phyloP scores from a whole-genome alignment of 1,284 basidiomycete species.

The Stereum hirsutum region DNA sequence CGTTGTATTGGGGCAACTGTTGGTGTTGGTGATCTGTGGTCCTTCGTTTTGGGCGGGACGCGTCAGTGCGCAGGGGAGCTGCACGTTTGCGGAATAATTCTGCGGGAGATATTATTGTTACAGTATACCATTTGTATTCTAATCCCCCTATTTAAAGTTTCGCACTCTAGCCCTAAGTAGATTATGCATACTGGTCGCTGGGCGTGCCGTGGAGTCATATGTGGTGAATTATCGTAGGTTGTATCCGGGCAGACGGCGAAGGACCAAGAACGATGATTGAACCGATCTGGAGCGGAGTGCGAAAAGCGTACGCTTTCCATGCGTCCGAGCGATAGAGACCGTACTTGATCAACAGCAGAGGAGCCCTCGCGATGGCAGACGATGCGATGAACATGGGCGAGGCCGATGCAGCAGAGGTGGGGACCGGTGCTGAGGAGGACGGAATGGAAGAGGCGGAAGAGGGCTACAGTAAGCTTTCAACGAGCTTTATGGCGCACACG shows the following conservation, averaged over 20 bases:
- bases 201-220: neutral
- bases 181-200: neutral
- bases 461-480: conserved; percentile 54
- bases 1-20: conserved; percentile 60
- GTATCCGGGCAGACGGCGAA: neutral
- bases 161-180: neutral
- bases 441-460: conserved; percentile 63
- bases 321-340: too few species aligned
- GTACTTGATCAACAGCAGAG: too few species aligned
- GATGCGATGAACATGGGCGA: conserved; percentile 30
- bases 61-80: conserved; percentile 31
- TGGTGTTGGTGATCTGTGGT: conserved; percentile 74
- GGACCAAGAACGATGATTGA: neutral
- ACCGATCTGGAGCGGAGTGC: conserved; percentile 3
- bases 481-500: conserved; percentile 1
- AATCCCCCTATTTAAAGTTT: too few species aligned
- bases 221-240: neutral
- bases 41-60: conserved; percentile 51
- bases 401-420: conserved; percentile 42
- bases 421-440: conserved; percentile 49
- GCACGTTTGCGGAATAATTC: conserved; percentile 21
- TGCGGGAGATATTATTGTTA: too few species aligned
- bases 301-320: neutral
- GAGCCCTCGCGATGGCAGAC: conserved; percentile 36
- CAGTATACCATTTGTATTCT: too few species aligned